Base-by-base conservation (phyloP, 495 filamentous ascomycete genomes). In the Penicillium malachiteum region DNA sequence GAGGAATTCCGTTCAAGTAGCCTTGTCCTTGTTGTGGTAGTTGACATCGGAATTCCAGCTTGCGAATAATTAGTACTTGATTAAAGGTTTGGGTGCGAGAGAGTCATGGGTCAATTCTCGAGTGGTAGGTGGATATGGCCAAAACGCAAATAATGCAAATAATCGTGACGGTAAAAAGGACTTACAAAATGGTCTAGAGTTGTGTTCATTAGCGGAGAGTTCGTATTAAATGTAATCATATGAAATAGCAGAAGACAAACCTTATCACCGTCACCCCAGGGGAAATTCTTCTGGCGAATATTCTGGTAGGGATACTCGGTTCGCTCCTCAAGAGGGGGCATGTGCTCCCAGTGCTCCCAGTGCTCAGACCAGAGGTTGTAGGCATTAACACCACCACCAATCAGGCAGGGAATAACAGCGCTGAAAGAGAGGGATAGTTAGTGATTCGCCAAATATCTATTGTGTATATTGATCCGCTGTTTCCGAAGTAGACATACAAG, bases 31-130 rank as follows among this genome's bases (percentile, higher is more conserved):
- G 82, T 95, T 91, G 85, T 97, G 91, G 81, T 96, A 92, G 83
- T 98, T 98, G 79, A 96, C 91, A 31, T 76, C 80, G 57, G 80
- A 73, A 77, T 98, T 98, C 94, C 94, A 98, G 87, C 90, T 26
- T 94, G 71, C 58, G 55, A 38, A 12, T 42, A 34, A 17, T 41
- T 41, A 42, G 50, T 52, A n/a, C 12, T 49, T 35, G 3, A 7
- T 48, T 42, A 4, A 26, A 1, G 4, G 1, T 1, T 26, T 26
- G 21, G 21, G 4, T 26, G 21, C 21, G 21, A 26, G 21, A 26
- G 4, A 26, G 21, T 26, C 21, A 26, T 1, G 21, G 21, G 21
- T 26, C 21, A 26, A 26, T 26, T 26, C 4, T 4, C 21, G 21
- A 26, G 4, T 26, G 14, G 39, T 17, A 8, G 14, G 5, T 5